Base-by-base conservation (phyloP, 192 early-diverging fungal species). In the Entomortierella parvispora region DNA sequence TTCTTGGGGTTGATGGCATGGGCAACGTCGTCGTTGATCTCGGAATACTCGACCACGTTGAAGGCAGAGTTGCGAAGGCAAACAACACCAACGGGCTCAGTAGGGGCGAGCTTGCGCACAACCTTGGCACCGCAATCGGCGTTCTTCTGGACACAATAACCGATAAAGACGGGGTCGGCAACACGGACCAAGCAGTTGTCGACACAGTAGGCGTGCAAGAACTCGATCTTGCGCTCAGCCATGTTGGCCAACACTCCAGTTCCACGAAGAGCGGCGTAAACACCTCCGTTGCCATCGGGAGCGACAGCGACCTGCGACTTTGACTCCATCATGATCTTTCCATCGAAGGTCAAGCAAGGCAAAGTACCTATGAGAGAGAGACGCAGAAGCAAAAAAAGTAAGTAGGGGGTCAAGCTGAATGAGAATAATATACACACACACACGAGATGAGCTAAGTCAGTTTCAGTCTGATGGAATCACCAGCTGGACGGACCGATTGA, bases 111-210 rank as follows among this genome's bases (percentile, higher is more conserved):
- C 79, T 99, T 99, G 71, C 92, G 93, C 28, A 99, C 96, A 6
- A 92, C 93, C 80, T 98, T 96, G 53, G 91, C 96, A 48, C 97
- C 97, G 83, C 96, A 97, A 55, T 96, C 94, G 58, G 96, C 93
- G 53, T 92, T 88, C 62, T 94, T 93, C 26, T 84, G 87, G 33
- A 96, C 86, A 65, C 93, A 93, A 84, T 97, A 97, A 28, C 96
- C 97, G 70, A 98, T 86, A 65, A 99, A 99, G 42, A 93, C 89
- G 15, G 97, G 97, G 80, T 98, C 96, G 4, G 96, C 96, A 15
- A 99, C 97, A 52, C 93, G 92, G 65, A 96, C 96, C 26, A 99
- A 84, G 58, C 97, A 96, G 81, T 99, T 99, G 81, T 99, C 97
- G 28, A 99, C 97, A 75, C 97, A 95, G 88, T 98, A 98, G 33